Evolutionary conservation across 148 eudicot species (phyloP), one percentile per base, ranked within the genome.

Genomic region (Nyssa sinensis): DNA sequence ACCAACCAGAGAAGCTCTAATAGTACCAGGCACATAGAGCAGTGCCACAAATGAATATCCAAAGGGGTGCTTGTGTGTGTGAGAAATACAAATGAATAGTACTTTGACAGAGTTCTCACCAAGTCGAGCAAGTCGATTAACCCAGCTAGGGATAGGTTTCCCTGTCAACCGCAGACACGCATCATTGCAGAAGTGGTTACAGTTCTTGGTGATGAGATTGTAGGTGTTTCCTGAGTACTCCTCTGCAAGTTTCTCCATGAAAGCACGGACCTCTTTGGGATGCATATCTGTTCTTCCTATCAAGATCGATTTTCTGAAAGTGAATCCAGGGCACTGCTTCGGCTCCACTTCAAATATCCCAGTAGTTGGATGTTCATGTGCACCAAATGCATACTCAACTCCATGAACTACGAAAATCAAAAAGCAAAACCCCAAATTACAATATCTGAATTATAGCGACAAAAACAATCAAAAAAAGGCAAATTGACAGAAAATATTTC

Each of bases 341-440:
- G 96, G 96, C 68, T 89, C 96, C 69, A 91, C 91, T 79, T 91
- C 96, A 73, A 91, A 91, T 64, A 91, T 88, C 60, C 96, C 96
- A 4, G 91, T 88, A 57, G 93, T 80, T 64, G 87, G 68, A 80
- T 84, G 86, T 67, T 91, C 96, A 77, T 91, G 96, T 16, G 96
- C 93, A 9, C 96, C 96, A 75, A 89, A 91, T 64, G 91, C 93
- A 83, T 91, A 91, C 72, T 91, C 96, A 60, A 86, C 75, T 3
- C 86, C 96, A 70, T 91, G 93, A 41, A 91, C 96, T 91, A 57
- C 63, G 49, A 82, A 81, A 39, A n/a, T 0, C 8, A 66, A 34
- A 37, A 69, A 74, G 10, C 4, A 21, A 64, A 49, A 35, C 21
- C n/a, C 8, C n/a, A 31, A 25, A 17, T 29, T 14, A 35, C 32